phyloP scores from a whole-genome alignment of 805 yeast genomes.

The Cyberlindnera subsufficiens region DNA sequence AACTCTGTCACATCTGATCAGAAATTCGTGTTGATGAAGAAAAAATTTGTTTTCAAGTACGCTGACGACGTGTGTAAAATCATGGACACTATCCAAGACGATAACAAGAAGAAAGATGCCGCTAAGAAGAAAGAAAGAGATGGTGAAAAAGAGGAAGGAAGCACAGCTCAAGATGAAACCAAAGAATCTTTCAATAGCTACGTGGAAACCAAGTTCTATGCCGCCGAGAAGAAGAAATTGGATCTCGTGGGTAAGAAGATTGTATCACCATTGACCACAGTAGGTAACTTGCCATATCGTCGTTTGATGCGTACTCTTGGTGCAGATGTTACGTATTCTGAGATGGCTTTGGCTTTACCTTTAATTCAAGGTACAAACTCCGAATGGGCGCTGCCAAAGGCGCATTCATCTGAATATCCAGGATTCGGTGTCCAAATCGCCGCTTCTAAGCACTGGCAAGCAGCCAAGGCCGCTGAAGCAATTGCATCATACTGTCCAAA shows the following conservation, averaged over 20 bases:
- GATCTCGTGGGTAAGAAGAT: slow-evolving; percentile 72
- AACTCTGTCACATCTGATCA: slow-evolving; percentile 49
- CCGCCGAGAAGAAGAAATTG: slow-evolving; percentile 76
- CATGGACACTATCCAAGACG: slow-evolving; percentile 51
- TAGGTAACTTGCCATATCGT: slow-evolving; percentile 94
- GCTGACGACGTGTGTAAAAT: slow-evolving; percentile 56
- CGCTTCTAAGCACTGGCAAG: slow-evolving; percentile 87
- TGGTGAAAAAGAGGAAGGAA: slow-evolving; percentile 6
- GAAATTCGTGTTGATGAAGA: slow-evolving; percentile 35
- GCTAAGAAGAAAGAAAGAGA: slow-evolving; percentile 25
- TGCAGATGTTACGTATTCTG: slow-evolving; percentile 89
- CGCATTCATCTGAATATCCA: slow-evolving; percentile 74
- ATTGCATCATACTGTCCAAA: slow-evolving; percentile 49
- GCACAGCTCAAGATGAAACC: slow-evolving; percentile 16
- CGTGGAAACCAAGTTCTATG: slow-evolving; percentile 69
- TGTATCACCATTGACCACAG: slow-evolving; percentile 94
- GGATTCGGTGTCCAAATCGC: slow-evolving; percentile 95
- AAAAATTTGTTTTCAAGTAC: slow-evolving; percentile 49
- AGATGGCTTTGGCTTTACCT: slow-evolving; percentile 90
- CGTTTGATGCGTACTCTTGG: slow-evolving; percentile 86
- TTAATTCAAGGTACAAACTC: slow-evolving; percentile 84
- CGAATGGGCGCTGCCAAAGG: slow-evolving; percentile 97
- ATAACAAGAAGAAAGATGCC: slow-evolving; percentile 29
- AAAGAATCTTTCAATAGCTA: slow-evolving; percentile 43
- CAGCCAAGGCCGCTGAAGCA: slow-evolving; percentile 86